phyloP scores from a whole-genome alignment of 164 flowering plant species.

The Litsea cubeba region DNA sequence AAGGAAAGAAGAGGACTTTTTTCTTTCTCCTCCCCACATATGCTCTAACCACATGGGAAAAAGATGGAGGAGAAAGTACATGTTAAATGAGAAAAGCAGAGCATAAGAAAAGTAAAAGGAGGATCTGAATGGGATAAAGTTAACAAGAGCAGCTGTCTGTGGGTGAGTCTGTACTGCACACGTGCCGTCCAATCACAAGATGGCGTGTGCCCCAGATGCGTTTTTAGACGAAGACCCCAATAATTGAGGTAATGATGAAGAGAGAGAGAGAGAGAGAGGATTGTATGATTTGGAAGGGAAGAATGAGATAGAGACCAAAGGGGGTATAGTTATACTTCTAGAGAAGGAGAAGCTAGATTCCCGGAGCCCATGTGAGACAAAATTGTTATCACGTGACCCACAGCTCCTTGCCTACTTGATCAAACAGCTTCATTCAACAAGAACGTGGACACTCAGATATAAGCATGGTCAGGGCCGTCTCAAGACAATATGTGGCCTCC shows the following conservation, averaged over 20 bases:
- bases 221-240: slow-evolving; percentile 10
- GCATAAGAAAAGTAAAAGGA: not conserved
- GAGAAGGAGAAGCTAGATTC: slow-evolving; percentile 20
- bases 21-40: not conserved
- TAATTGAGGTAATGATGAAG: slow-evolving; percentile 25
- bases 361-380: slow-evolving; percentile 25
- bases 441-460: no score
- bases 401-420: not conserved
- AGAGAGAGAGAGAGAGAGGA: slow-evolving; percentile 2
- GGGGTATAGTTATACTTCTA: not conserved
- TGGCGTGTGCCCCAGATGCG: not conserved
- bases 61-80: not conserved
- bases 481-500: no score
- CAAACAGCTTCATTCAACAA: no score
- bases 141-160: slow-evolving; percentile 8
- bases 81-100: not conserved
- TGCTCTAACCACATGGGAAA: not conserved
- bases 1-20: not conserved
- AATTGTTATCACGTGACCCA: slow-evolving; percentile 17
- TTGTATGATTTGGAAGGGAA: slow-evolving; percentile 2
- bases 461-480: no score
- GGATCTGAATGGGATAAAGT: slow-evolving; percentile 7
- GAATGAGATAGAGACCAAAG: slow-evolving; percentile 1
- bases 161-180: not conserved
- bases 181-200: slow-evolving; percentile 1